Conservation (phyloP, 352 stramenopile species). For the Phytophthora podocarpi region DNA sequence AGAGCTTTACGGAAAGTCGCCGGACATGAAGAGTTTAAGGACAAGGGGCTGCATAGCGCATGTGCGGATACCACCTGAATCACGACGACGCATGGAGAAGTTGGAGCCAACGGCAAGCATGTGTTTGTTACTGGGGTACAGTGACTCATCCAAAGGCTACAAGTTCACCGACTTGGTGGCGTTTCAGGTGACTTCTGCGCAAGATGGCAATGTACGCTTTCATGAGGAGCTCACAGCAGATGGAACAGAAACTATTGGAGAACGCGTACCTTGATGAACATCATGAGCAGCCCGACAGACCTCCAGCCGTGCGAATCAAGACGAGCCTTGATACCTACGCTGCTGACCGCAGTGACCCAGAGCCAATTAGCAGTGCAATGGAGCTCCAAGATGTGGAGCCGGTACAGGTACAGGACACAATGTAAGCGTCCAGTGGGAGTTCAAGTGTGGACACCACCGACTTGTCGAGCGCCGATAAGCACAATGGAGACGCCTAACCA, state of each 20-base stretch:
- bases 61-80: constrained; percentile 7
- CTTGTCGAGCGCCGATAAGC: no score
- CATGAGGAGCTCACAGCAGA: constrained; percentile 6
- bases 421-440: no score
- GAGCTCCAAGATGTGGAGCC: no score
- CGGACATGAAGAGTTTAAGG: background rate
- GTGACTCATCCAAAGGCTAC: background rate
- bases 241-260: background rate
- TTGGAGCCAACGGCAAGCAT: background rate
- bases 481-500: no score
- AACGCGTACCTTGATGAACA: background rate
- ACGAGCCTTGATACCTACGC: background rate
- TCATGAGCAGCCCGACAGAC: background rate
- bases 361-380: no score
- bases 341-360: no score
- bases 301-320: background rate
- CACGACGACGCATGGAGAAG: background rate
- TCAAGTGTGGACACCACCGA: no score
- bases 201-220: background rate
- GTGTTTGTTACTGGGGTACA: constrained; percentile 4
- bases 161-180: constrained; percentile 1
- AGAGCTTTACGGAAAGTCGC: background rate
- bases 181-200: background rate
- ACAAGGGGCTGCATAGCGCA: constrained; percentile 1
- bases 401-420: no score